phyloP scores from a whole-genome alignment of 2,329 filamentous ascomycete species.

The Alternaria consortialis region DNA sequence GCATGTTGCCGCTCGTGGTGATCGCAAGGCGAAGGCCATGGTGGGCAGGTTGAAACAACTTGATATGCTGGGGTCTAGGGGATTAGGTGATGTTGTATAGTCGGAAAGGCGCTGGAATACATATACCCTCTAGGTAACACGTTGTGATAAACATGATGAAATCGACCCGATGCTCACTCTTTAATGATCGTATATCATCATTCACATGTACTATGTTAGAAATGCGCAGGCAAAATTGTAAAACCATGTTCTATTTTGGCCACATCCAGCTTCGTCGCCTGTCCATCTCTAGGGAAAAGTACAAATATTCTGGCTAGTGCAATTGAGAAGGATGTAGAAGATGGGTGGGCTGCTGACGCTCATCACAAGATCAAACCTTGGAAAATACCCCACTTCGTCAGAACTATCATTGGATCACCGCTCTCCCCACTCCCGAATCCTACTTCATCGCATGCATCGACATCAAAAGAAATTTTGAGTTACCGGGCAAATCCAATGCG shows the following conservation, averaged over 20 bases:
- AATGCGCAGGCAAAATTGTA: neutral
- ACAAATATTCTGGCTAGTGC: neutral
- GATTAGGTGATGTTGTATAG: neutral
- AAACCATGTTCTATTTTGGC: neutral
- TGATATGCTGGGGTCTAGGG: conserved; percentile 25
- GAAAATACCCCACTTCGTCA: conserved; percentile 16
- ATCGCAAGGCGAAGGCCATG: conserved; percentile 31
- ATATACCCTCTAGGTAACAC: conserved; percentile 2
- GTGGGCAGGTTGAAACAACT: conserved; percentile 42
- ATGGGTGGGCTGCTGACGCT: conserved; percentile 11
- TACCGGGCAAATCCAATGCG: neutral
- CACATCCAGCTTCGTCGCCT: neutral
- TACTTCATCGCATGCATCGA: neutral
- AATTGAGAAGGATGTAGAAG: neutral
- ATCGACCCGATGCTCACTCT: neutral
- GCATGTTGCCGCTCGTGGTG: conserved; percentile 28
- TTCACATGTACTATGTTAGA: neutral
- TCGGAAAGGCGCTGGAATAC: neutral
- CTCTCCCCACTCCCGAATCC: neutral
- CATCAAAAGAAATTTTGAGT: neutral
- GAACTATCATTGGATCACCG: neutral
- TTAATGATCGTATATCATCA: neutral
- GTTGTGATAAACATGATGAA: neutral
- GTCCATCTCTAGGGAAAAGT: neutral
- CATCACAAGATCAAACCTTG: conserved; percentile 16